These are phyloP conservation scores for Elsinoe perseae DNA, from an alignment of 2,329 filamentous ascomycete genomes.

Conservation along the genomic window DNA sequence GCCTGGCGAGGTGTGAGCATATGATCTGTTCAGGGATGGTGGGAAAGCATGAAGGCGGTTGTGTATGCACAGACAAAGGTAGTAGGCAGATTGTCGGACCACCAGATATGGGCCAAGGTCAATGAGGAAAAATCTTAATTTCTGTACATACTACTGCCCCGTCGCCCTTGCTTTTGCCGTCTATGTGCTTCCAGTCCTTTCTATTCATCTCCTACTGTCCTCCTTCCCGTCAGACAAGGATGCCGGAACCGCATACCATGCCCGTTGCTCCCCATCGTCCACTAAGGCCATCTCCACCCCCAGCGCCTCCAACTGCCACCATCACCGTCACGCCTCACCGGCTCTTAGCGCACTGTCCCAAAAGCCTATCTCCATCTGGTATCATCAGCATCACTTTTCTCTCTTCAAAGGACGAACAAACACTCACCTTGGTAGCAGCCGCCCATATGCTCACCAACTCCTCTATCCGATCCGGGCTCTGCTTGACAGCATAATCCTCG, in stretches of 20 bases:
- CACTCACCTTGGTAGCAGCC: slow-evolving; percentile 69
- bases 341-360: slow-evolving; percentile 58
- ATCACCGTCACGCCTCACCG: slow-evolving; percentile 18
- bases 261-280: neutral
- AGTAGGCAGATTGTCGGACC: neutral
- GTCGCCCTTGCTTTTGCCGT: neutral
- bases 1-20: neutral
- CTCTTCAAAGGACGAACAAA: neutral
- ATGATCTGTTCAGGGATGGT: neutral
- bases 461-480: slow-evolving; percentile 68
- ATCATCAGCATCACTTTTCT: slow-evolving; percentile 15
- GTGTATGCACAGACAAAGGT: neutral
- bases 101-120: neutral
- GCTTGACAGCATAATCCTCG: slow-evolving; percentile 64
- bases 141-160: neutral
- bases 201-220: neutral
- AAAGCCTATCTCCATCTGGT: slow-evolving; percentile 63
- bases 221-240: neutral
- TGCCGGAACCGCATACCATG: neutral
- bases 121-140: neutral
- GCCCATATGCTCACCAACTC: slow-evolving; percentile 79
- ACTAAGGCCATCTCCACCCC: neutral
- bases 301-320: slow-evolving; percentile 16
- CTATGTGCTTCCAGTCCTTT: neutral
- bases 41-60: neutral